Base-by-base conservation (phyloP, 371 early-diverging fungal species). In the Coemansia linderi region DNA sequence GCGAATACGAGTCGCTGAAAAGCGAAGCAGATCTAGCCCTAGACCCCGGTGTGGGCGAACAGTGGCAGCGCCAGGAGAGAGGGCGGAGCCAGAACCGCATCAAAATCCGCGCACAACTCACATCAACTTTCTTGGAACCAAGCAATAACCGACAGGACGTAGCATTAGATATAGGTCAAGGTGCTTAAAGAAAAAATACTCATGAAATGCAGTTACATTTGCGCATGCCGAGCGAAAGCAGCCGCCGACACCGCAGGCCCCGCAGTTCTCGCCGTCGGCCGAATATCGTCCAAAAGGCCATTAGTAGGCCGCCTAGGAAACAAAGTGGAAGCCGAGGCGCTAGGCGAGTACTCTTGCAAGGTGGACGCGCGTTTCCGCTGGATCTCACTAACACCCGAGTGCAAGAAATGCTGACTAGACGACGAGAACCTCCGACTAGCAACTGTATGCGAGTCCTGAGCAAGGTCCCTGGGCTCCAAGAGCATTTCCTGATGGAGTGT, bases 361-460 rank as follows among this genome's bases (percentile, higher is more conserved):
- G 77, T 76, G 1, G 77, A 76, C 2, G 77, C 77, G 24, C 77
- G 72, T 63, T 76, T 76, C 46, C 77, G 65, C 65, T 68, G 76
- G 0, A 19, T 54, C 6, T 68, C 72, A 40, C 57, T 46, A 8
- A 24, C 24, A 0, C 24, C 41, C 3, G 24, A 24, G 22, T 62
- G 58, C 59, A 39, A 22, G 44, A 62, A 63, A 57, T 56, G 60
- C 58, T 58, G 66, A 44, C 63, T 67, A 12, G 66, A 65, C 43
- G 66, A 65, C 10, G 71, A 70, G 15, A 72, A 63, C 24, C 74
- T 62, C 52, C 73, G 40, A 46, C 61, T 58, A 46, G 43, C 31
- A 9, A 41, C 7, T 27, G 10, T 50, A 36, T 41, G 61, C 3
- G 39, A 39, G 13, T 41, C 50, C 50, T 48, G 50, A 6, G 8